Conservation (phyloP, 1,139 yeast genomes). For the Kodamaea suecica region DNA sequence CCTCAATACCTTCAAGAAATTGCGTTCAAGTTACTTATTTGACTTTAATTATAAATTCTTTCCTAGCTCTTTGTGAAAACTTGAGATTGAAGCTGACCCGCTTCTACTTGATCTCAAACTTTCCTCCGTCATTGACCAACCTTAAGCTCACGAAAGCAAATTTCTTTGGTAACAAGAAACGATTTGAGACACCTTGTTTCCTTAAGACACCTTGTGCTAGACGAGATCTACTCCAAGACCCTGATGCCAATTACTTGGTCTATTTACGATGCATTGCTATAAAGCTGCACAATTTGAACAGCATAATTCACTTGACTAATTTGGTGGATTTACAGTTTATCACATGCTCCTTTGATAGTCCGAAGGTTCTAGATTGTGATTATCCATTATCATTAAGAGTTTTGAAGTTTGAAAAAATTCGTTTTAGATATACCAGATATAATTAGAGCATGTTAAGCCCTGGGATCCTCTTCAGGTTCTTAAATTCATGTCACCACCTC, state of each 20-base stretch:
- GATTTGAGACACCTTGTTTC: neutral
- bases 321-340: neutral
- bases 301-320: neutral
- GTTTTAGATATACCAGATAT: neutral
- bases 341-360: neutral
- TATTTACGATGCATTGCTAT: neutral
- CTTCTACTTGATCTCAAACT: slow-evolving; percentile 1
- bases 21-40: neutral
- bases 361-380: neutral
- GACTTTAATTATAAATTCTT: neutral
- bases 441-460: neutral
- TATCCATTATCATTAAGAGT: neutral
- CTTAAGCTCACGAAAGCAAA: neutral
- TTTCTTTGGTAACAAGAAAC: neutral
- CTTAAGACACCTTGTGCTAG: neutral
- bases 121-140: neutral
- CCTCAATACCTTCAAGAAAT: neutral
- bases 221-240: neutral
- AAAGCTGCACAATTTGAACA: neutral
- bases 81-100: neutral
- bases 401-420: slow-evolving; percentile 1
- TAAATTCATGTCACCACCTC: neutral
- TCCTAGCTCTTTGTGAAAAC: neutral
- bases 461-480: neutral
- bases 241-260: neutral